Percentiles rank a stretch among this genome's conserved stretches.
Conservation (phyloP, 768 basidiomycete species). For the Russula brevipes region DNA sequence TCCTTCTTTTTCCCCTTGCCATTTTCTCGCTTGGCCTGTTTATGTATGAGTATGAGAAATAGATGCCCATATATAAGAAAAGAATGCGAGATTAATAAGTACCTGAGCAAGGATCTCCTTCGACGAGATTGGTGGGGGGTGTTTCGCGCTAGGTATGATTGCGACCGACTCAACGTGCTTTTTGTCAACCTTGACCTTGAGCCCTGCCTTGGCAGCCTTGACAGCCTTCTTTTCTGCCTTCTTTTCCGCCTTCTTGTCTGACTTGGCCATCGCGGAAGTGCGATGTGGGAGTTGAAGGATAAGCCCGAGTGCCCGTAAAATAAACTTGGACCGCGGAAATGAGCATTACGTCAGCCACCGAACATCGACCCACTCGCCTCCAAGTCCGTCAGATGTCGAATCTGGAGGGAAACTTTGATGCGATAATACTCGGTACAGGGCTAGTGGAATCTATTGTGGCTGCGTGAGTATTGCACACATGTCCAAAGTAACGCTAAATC, state of each 20-base stretch:
- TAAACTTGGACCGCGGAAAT: slow-evolving; percentile 7
- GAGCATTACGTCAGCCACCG: slow-evolving; percentile 17
- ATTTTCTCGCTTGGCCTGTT: slow-evolving; percentile 14
- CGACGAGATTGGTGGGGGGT: slow-evolving; percentile 33
- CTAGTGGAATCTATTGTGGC: slow-evolving; percentile 81
- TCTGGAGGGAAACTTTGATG: slow-evolving; percentile 48
- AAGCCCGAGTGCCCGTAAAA: slow-evolving; percentile 20
- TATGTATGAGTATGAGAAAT: not conserved
- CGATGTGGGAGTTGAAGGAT: slow-evolving; percentile 9
- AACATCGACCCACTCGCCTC: not conserved
- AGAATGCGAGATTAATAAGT: not conserved
- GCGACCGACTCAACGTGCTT: slow-evolving; percentile 34
- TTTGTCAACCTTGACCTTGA: slow-evolving; percentile 30
- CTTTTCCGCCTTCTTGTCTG: slow-evolving; percentile 39
- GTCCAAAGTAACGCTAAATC: slow-evolving; percentile 10
- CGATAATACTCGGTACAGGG: slow-evolving; percentile 70
- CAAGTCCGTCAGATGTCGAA: slow-evolving; percentile 6
- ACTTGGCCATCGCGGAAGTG: slow-evolving; percentile 37
- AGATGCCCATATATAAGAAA: not conserved
- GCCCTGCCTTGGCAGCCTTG: slow-evolving; percentile 28
- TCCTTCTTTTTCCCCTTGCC: slow-evolving; percentile 26
- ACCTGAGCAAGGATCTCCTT: slow-evolving; percentile 43
- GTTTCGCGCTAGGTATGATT: slow-evolving; percentile 25
- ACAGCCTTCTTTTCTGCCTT: slow-evolving; percentile 34
- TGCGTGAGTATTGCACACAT: slow-evolving; percentile 55